Percentiles rank a stretch among this genome's conserved stretches.
These are phyloP conservation scores for Euphorbia schlechtendalii DNA, from an alignment of 441 rosid species.

Conservation along the genomic window DNA sequence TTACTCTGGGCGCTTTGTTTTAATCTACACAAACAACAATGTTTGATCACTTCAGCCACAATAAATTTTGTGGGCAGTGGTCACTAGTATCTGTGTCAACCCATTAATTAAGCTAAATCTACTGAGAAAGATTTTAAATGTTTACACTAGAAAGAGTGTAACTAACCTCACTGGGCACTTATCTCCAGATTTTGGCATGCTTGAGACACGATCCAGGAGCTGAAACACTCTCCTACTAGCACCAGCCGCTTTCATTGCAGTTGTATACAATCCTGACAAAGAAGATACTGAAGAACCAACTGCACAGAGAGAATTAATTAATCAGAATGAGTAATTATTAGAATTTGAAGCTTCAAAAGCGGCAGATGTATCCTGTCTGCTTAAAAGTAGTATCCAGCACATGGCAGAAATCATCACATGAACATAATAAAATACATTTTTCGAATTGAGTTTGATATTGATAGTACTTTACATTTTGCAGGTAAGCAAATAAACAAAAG, in stretches of 20 bases:
- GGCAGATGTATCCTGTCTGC: slow-evolving; percentile 1
- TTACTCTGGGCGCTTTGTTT: background rate
- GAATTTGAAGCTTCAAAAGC: background rate
- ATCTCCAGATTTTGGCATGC: slow-evolving; percentile 73
- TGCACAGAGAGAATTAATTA: slow-evolving; percentile 31
- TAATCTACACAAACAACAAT: background rate
- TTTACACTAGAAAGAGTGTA: background rate
- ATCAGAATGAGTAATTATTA: background rate
- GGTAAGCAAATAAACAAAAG: background rate
- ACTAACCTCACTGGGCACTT: slow-evolving; percentile 70
- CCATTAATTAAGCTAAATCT: slow-evolving; percentile 2
- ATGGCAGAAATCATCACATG: slow-evolving; percentile 1
- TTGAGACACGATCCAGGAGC: slow-evolving; percentile 76
- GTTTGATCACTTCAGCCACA: background rate
- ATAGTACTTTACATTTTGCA: background rate
- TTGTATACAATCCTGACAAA: slow-evolving; percentile 74
- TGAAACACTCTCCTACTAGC: slow-evolving; percentile 94
- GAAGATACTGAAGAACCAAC: slow-evolving; percentile 83
- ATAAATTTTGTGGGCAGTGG: background rate
- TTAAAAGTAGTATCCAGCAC: background rate
- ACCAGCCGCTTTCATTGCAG: slow-evolving; percentile 96
- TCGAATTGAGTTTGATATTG: background rate
- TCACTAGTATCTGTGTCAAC: background rate
- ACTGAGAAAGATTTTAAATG: background rate
- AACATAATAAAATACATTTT: background rate